Base-by-base conservation (phyloP, 345 rosid species). In the Murraya koenigii region DNA sequence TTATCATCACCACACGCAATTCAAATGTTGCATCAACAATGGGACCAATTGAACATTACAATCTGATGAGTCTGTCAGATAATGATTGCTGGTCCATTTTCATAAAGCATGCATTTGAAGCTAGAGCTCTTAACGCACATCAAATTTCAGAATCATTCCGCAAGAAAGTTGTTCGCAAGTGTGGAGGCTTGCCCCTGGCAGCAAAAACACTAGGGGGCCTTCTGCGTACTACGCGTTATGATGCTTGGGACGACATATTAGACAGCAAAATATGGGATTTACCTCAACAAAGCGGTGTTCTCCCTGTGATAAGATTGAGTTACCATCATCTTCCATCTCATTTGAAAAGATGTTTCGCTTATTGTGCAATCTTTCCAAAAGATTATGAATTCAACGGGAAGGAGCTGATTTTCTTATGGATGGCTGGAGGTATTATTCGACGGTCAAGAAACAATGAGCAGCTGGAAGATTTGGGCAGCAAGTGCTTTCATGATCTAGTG, bases 281-380 rank as follows among this genome's bases (percentile, higher is more conserved):
- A 2, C n/a, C n/a, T n/a, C n/a, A n/a, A n/a, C 17, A 52, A 30
- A 32, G 5, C 7, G 75, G 25, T 0, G 20, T 71, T 36, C 63
- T 23, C 8, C 17, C 47, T 0, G 63, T 36, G 1, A 32, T 71
- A 23, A n/a, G 22, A 13, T 30, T 71, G 22, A 71, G 75, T 55
- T 71, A 54, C 30, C 8, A 54, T 11, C 7, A 55, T 28, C 63
- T 71, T 10, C 75, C 47, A 9, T 20, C 75, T 1, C 63, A 71
- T 33, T 71, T 71, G 11, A 71, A 71, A 19, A 54, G 47, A 33
- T 71, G 75, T 22, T 71, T 71, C 32, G 30, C 63, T 1, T 71
- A 71, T 8, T 71, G 44, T 10, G 63, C 44, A 5, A n/a, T 71
- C 4, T 58, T 71, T 22, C 63, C 75, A 1, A 52, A 71, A 71